Evolutionary conservation across 345 rosid species (phyloP), one percentile per base, ranked within the genome.

Genomic region (Brassica cretica): DNA sequence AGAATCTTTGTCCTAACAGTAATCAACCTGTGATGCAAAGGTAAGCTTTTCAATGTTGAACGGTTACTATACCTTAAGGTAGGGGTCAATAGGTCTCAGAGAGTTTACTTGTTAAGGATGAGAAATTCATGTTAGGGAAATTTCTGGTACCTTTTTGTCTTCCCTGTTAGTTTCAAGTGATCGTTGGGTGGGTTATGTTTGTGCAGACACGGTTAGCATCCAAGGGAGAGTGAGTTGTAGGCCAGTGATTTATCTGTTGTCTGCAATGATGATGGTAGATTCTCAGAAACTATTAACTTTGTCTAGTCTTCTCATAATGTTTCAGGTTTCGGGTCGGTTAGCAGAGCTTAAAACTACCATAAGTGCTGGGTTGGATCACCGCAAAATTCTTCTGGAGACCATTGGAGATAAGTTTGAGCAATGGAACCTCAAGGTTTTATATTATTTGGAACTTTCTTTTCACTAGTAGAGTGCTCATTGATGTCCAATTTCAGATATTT

Each of bases 321-420:
- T 71, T 71, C 79, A 95, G 99, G 97, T 93, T 85, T 78, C 92
- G 1, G 88, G 89, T 76, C 87, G 87, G 73, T 73, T 90, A 65
- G 51, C 85, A 35, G 98, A 95, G 85, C 85, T 93, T 85, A 90
- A 91, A 83, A 85, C 92, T 16, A 88, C 97, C 33, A 74, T 90
- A 64, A 88, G 85, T 86, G 85, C 88, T 70, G 99, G 99, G 68
- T 76, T 85, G 73, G 51, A 70, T 78, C 97, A 85, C 9, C 87
- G 93, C 73, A 83, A 81, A 76, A 82, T 72, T 81, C 84, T 93
- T 85, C 82, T 95, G 84, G 88, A 76, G 84, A 86, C 85, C 62
- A 89, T 93, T 79, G 89, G 83, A 30, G 96, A 93, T 16, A 87
- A 87, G 76, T 91, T 84, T 85, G 96, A 87, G 87, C 94, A 76